Conservation (phyloP, 345 rosid genomes). For the Acer saccharum region DNA sequence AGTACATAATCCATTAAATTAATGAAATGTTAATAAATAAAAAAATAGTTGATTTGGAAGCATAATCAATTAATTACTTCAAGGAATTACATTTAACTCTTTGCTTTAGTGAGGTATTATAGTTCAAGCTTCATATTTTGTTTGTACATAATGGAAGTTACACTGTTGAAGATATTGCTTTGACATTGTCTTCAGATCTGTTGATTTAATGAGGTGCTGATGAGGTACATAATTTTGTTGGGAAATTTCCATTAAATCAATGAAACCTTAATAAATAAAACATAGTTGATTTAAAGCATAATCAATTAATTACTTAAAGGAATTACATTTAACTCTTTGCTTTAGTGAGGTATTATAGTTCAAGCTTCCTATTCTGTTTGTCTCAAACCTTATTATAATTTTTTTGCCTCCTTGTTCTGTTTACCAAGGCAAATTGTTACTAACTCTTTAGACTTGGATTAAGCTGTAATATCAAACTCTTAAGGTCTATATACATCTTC, state of each 20-base stretch:
- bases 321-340: neutral
- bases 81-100: neutral
- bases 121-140: neutral
- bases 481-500: neutral
- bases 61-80: neutral
- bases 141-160: neutral
- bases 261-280: neutral
- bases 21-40: neutral
- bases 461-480: neutral
- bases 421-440: neutral
- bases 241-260: neutral
- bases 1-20: neutral
- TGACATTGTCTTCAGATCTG: neutral
- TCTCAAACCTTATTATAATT: neutral
- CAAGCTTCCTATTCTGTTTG: neutral
- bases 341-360: constrained; percentile 9
- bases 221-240: neutral
- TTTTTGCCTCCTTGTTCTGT: neutral
- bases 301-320: neutral
- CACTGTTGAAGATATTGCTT: neutral
- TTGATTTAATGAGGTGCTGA: neutral
- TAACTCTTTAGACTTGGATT: neutral
- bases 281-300: neutral
- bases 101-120: constrained; percentile 8
- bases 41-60: neutral